Conservation (phyloP, 768 basidiomycete genomes). For the Tephrocybe sp. region DNA sequence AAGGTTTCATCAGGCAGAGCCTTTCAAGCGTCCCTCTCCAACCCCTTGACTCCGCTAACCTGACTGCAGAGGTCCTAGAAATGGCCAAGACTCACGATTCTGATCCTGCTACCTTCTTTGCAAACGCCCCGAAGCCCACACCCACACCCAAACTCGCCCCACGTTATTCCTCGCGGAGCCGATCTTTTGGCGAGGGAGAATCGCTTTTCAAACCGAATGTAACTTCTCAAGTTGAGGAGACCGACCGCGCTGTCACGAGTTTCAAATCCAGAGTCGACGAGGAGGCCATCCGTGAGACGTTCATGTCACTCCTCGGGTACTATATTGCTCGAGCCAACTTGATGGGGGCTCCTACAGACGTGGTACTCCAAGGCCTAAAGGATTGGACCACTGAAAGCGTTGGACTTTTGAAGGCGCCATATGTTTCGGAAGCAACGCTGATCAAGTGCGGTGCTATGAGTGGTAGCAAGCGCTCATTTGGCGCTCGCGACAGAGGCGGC, state of each 20-base stretch:
- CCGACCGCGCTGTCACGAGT: constrained; percentile 27
- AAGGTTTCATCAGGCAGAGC: constrained; percentile 59
- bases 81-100: constrained; percentile 50
- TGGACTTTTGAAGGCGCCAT: constrained; percentile 51
- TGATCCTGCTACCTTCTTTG: constrained; percentile 35
- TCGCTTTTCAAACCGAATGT: constrained; percentile 16
- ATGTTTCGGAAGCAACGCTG: constrained; percentile 49
- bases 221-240: constrained; percentile 21
- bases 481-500: too few relatives aligned
- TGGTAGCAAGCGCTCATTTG: background rate
- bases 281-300: constrained; percentile 55
- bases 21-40: constrained; percentile 70
- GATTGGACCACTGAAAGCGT: constrained; percentile 58
- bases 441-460: constrained; percentile 6
- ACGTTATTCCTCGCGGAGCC: background rate
- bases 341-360: constrained; percentile 40
- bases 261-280: constrained; percentile 39
- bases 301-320: constrained; percentile 70
- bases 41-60: constrained; percentile 46
- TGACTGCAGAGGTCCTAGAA: constrained; percentile 41
- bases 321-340: constrained; percentile 53
- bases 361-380: constrained; percentile 54
- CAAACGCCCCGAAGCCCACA: constrained; percentile 3
- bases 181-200: background rate
- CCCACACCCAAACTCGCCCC: background rate